Conservation (phyloP, 176 grass and related monocot species). For the Triticum urartu region DNA sequence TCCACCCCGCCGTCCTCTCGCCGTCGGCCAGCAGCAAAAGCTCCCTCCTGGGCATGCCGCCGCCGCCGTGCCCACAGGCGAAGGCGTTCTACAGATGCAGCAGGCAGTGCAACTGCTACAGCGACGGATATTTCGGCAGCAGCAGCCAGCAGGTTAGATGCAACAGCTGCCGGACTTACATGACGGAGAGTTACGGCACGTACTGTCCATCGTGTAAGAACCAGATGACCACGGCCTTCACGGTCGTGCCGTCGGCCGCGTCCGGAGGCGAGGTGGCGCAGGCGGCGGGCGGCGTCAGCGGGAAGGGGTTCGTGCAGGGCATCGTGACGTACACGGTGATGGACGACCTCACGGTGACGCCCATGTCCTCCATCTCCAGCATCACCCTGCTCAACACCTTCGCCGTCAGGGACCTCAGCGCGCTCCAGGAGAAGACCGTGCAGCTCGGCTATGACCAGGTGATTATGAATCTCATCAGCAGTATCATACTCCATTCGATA, state of each 20-base stretch:
- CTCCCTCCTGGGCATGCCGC: not conserved
- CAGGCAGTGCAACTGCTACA: not conserved
- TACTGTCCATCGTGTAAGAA: not conserved
- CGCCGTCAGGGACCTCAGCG: conserved; percentile 24
- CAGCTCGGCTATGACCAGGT: not conserved
- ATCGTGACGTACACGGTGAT: conserved; percentile 53
- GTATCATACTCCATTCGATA: too few species aligned
- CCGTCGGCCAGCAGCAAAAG: not conserved
- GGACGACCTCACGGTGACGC: conserved; percentile 52
- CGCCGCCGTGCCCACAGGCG: not conserved
- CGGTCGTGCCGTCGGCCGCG: not conserved
- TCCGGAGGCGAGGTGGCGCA: not conserved
- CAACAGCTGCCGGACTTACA: not conserved
- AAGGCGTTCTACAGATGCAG: not conserved
- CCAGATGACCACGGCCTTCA: not conserved
- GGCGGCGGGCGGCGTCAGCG: not conserved
- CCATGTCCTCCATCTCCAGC: conserved; percentile 62
- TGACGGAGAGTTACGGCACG: not conserved
- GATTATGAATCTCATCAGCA: too few species aligned
- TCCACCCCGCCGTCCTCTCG: not conserved
- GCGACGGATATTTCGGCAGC: too few species aligned
- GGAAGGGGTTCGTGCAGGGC: conserved; percentile 44
- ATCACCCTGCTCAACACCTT: conserved; percentile 59
- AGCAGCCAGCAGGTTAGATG: not conserved
- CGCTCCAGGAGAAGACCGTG: conserved; percentile 9